Base-by-base conservation (phyloP, 2,329 filamentous ascomycete genomes). In the Sclerotinia nivalis region DNA sequence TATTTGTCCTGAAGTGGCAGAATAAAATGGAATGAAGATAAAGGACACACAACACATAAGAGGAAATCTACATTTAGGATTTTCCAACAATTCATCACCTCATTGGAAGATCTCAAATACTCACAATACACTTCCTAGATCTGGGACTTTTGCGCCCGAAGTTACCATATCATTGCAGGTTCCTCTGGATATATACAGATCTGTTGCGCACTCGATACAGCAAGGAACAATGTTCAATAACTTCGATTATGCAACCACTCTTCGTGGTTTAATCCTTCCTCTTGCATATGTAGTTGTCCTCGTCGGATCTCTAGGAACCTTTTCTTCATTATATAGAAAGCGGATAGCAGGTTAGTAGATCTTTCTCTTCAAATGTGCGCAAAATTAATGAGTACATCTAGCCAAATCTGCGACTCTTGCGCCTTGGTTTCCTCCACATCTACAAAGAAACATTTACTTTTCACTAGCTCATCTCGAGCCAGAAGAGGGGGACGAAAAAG, bases 381-480 rank as follows among this genome's bases (percentile, higher is more conserved):
- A 54, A 40, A 66, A 52, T 5, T 54, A 71, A 34, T 40, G 15
- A 22, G 43, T 50, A 65, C 31, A 66, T 31, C 40, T 34, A 93
- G 91, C 85, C 74, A 89, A 93, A 83, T 91, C 91, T 76, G 91
- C 93, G 68, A 93, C 92, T 75, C 89, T 99, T 72, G 93, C 92
- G 75, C 93, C 95, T 75, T 99, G 96, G 95, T 99, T 99, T 82
- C 90, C 91, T 34, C 87, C 91, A 66, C 94, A 99, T 80, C 85
- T 96, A 66, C 92, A 96, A 81, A 92, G 95, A 81, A 94, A 99
- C 81, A 88, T 99, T 79, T 99, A 98, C 84, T 88, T 97, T 71
- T 93, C 93, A 58, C 89, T 99, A 54, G 86, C 97, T 66, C 93
- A 99, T 82, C 86, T 96, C 78, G 86, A 88, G 69, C 84, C 87